Evolutionary conservation across 2,329 filamentous ascomycete species (phyloP), one percentile per base, ranked within the genome.

Genomic region (Penicillium expansum): DNA sequence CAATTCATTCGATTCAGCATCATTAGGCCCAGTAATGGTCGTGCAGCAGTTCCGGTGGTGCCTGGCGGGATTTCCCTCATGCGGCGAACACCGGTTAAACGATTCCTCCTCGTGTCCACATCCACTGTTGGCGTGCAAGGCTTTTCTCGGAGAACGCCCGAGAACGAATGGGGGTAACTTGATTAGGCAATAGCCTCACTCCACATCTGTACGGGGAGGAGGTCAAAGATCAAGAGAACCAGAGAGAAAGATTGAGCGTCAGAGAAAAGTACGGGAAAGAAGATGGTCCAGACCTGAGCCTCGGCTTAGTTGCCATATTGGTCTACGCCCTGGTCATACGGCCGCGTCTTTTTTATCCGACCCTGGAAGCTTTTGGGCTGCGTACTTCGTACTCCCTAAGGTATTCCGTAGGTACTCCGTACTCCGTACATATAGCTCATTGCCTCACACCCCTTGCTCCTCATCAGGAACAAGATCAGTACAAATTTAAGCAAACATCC

Each of bases 261-360:
- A 30, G 24, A 33, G 27, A 24, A 43, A 44, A 33, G 49, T 52
- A 24, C 39, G 24, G 14, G 11, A 37, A 35, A 48, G 27, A n/a
- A 35, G 30, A 20, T 20, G n/a, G 20, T 45, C 45, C 14, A 35
- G 52, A 16, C 45, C 43, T 33, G 13, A 41, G 24, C 10, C 38
- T 55, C 52, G 52, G 52, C 45, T 50, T 18, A 55, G 29, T 43
- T 55, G 2, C 52, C 20, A 7, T 22, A 24, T 43, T 43, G 8
- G 52, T 51, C 20, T 24, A 35, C 30, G 44, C 30, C 30, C 44
- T 33, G 39, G n/a, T 29, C 37, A 51, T 38, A 27, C 18, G 47
- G 32, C 32, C 16, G 8, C 4, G 11, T 18, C n/a, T 20, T 24
- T 24, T 16, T 33, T 33, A 35, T n/a, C 20, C 14, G 30, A 29